Evolutionary conservation across 805 yeast genomes (phyloP).

Genomic region (Cyberlindnera meyerae): DNA sequence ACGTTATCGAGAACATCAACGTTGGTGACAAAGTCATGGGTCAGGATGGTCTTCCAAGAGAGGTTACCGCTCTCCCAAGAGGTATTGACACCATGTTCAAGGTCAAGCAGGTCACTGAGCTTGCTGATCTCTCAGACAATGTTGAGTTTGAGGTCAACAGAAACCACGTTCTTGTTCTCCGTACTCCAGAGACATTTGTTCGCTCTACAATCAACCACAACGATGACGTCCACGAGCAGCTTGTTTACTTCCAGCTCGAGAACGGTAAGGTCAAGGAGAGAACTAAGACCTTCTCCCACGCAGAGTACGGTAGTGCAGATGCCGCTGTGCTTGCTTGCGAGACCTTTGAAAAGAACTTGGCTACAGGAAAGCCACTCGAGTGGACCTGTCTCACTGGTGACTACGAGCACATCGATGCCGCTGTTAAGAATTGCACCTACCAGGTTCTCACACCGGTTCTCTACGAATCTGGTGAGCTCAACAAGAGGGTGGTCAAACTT

Average conservation of each 20-base stretch:
- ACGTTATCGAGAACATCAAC: constrained; percentile 30
- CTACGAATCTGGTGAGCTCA: constrained; percentile 30
- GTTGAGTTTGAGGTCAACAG: constrained; percentile 29
- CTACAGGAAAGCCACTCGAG: constrained; percentile 21
- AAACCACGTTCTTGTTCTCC: constrained; percentile 35
- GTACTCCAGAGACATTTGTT: constrained; percentile 3
- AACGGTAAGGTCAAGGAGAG: background rate
- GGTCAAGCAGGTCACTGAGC: constrained; percentile 30
- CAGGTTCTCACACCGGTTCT: constrained; percentile 35
- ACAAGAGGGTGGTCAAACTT: constrained; percentile 13
- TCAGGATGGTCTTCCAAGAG: constrained; percentile 37
- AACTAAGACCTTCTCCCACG: constrained; percentile 23
- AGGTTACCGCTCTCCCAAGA: constrained; percentile 37
- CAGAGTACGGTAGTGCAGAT: constrained; percentile 14
- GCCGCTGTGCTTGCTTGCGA: constrained; percentile 14
- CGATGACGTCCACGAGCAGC: background rate
- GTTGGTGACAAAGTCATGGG: constrained; percentile 40
- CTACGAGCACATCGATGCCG: constrained; percentile 24
- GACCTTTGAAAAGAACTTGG: constrained; percentile 19
- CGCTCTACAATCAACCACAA: background rate
- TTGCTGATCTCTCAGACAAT: no score
- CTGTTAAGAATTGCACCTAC: constrained; percentile 29
- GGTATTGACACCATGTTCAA: constrained; percentile 40
- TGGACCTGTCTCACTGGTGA: constrained; percentile 40
- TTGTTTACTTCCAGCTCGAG: background rate